These are phyloP conservation scores for Gynostemma pentaphyllum DNA, from an alignment of 306 rosid genomes.

Conservation along the genomic window DNA sequence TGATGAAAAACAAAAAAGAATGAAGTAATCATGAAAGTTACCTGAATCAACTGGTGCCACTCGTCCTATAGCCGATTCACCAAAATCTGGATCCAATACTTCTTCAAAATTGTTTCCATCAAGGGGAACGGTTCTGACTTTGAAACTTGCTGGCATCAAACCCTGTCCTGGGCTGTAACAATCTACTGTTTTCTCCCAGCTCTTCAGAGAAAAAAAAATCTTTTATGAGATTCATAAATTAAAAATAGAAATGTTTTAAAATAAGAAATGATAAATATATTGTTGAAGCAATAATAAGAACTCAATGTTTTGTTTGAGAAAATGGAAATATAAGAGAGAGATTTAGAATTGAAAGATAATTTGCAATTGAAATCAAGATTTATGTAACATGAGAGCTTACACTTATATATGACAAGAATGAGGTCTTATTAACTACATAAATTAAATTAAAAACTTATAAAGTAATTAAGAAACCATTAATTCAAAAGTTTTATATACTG, in stretches of 20 bases:
- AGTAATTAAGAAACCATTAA: too few relatives aligned
- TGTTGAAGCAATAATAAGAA: too few relatives aligned
- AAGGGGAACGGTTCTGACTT: constrained; percentile 47
- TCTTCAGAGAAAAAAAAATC: constrained; percentile 28
- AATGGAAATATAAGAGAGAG: too few relatives aligned
- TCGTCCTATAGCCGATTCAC: constrained; percentile 99
- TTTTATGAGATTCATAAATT: neutral
- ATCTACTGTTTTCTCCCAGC: constrained; percentile 98
- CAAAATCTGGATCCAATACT: constrained; percentile 94
- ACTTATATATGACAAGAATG: too few relatives aligned
- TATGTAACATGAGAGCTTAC: too few relatives aligned
- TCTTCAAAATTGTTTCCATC: constrained; percentile 48
- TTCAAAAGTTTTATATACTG: too few relatives aligned
- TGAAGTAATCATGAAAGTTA: constrained; percentile 14
- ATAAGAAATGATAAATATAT: too few relatives aligned
- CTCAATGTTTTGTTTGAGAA: too few relatives aligned
- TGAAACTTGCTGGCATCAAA: constrained; percentile 98
- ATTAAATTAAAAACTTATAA: too few relatives aligned
- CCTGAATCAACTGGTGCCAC: constrained; percentile 99
- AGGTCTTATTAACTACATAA: too few relatives aligned
- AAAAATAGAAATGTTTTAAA: neutral
- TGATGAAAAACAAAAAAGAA: neutral
- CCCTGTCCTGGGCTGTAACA: constrained; percentile 98
- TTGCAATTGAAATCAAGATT: too few relatives aligned
- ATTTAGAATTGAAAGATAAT: too few relatives aligned